Evolutionary conservation across 1,284 basidiomycete genomes (phyloP).

Genomic region (Fomitopsis betulina): DNA sequence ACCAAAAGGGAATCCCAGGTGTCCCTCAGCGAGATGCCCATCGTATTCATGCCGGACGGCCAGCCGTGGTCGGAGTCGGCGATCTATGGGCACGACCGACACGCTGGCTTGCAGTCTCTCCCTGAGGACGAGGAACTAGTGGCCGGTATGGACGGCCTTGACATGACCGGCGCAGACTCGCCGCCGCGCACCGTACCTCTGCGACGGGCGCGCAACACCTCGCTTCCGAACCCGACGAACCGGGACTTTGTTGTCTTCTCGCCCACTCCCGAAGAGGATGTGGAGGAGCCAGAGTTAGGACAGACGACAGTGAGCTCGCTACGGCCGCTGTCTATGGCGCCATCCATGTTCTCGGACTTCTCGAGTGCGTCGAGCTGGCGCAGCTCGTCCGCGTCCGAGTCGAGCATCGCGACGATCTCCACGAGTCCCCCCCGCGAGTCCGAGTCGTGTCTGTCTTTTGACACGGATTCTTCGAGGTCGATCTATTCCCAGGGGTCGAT

Average conservation of each 20-base stretch:
- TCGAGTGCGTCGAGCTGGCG: slow-evolving; percentile 23
- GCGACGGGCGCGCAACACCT: slow-evolving; percentile 18
- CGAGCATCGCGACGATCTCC: slow-evolving; percentile 16
- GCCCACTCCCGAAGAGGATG: slow-evolving; percentile 1
- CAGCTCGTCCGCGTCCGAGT: slow-evolving; percentile 18
- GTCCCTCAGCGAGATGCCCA: slow-evolving; percentile 15
- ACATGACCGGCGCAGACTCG: slow-evolving; percentile 9
- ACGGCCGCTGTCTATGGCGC: slow-evolving; percentile 14
- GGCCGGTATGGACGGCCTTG: slow-evolving; percentile 4
- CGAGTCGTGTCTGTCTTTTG: slow-evolving; percentile 15
- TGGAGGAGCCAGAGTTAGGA: slow-evolving; percentile 1
- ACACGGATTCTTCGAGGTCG: slow-evolving; percentile 8
- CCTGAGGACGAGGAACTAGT: slow-evolving; percentile 45
- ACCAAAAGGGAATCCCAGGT: background rate
- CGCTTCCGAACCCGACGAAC: slow-evolving; percentile 17
- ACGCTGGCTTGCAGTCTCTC: slow-evolving; percentile 37
- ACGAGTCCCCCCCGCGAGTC: slow-evolving; percentile 14
- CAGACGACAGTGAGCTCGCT: slow-evolving; percentile 14
- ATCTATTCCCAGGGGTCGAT: slow-evolving; percentile 8
- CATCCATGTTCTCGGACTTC: slow-evolving; percentile 19
- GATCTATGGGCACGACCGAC: slow-evolving; percentile 15
- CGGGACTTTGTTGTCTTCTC: slow-evolving; percentile 21
- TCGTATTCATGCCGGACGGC: slow-evolving; percentile 8
- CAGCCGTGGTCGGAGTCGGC: slow-evolving; percentile 13
- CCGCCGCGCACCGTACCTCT: slow-evolving; percentile 11